Percentiles rank a stretch among this genome's conserved stretches.
Evolutionary conservation across 1,284 basidiomycete species (phyloP).

Genomic region (Cryptococcus jaspeensis): DNA sequence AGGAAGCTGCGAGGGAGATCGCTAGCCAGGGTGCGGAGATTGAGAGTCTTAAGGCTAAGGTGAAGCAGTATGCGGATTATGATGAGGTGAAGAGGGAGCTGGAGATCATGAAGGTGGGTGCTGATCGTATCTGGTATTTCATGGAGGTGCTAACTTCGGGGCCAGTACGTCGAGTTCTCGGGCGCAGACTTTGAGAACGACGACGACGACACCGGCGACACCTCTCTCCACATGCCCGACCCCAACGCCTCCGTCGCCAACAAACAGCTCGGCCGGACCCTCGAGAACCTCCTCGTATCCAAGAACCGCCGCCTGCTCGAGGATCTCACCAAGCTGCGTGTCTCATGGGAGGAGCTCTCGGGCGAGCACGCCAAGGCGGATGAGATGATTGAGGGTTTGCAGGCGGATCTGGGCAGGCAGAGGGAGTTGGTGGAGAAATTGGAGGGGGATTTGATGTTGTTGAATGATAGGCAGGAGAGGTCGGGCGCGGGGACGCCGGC

Average conservation of each 20-base stretch:
- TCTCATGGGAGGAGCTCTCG: slow-evolving; percentile 76
- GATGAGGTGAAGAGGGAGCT: slow-evolving; percentile 95
- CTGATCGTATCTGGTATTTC: background rate
- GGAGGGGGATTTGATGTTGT: slow-evolving; percentile 81
- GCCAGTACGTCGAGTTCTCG: slow-evolving; percentile 87
- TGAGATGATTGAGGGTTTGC: slow-evolving; percentile 61
- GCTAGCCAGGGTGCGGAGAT: slow-evolving; percentile 63
- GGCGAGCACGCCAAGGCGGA: slow-evolving; percentile 62
- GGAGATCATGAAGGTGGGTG: slow-evolving; percentile 87
- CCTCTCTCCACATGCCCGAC: slow-evolving; percentile 67
- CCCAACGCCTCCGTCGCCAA: slow-evolving; percentile 83
- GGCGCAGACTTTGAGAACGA: slow-evolving; percentile 70
- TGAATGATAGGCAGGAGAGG: slow-evolving; percentile 53
- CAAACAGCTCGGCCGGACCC: slow-evolving; percentile 68
- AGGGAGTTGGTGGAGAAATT: slow-evolving; percentile 78
- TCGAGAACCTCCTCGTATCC: slow-evolving; percentile 84
- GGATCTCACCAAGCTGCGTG: slow-evolving; percentile 85
- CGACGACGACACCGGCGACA: slow-evolving; percentile 51
- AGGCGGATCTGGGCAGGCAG: slow-evolving; percentile 72
- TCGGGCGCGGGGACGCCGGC: slow-evolving; percentile 22
- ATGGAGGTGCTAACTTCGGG: no score
- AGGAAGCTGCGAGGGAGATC: slow-evolving; percentile 64
- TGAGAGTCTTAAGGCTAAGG: slow-evolving; percentile 63
- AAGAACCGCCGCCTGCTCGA: slow-evolving; percentile 96
- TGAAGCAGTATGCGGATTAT: slow-evolving; percentile 77